phyloP scores from a whole-genome alignment of 345 rosid species.

The Brassica napus region Da-Ae NC_063451.1:30147501-30148000 shows the following conservation, averaged over 20 bases:
- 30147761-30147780: constrained; percentile 70
- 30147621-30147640: constrained; percentile 81
- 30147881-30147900: constrained; percentile 68
- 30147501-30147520: background rate
- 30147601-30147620: constrained; percentile 90
- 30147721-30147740: constrained; percentile 64
- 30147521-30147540: constrained; percentile 28
- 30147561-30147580: constrained; percentile 75
- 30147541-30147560: constrained; percentile 81
- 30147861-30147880: constrained; percentile 58
- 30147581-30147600: constrained; percentile 78
- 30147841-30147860: constrained; percentile 64
- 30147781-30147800: constrained; percentile 82
- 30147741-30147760: constrained; percentile 70
- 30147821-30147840: constrained; percentile 87
- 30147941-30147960: constrained; percentile 67
- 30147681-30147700: constrained; percentile 88
- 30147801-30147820: constrained; percentile 95
- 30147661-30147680: constrained; percentile 91
- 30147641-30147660: constrained; percentile 87
- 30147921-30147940: constrained; percentile 62
- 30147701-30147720: constrained; percentile 73
- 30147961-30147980: constrained; percentile 75
- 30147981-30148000: constrained; percentile 18
- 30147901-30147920: constrained; percentile 62